Base-by-base conservation (phyloP, 1,139 yeast species). In the Saccharomyces pastorianus region DNA sequence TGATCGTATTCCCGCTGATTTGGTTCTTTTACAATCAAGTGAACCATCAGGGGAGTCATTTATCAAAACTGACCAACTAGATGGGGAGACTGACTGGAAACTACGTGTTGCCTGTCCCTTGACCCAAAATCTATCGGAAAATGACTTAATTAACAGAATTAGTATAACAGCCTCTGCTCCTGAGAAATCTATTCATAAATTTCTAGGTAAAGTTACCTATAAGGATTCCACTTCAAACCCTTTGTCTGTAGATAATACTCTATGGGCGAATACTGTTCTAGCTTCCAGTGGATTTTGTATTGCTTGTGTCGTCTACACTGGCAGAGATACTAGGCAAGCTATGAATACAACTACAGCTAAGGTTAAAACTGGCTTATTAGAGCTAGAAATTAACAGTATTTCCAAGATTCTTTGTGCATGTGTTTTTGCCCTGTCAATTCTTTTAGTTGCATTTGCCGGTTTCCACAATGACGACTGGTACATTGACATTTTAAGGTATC, bases 51-150 rank as follows among this genome's bases (percentile, higher is more conserved):
- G 98, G 5, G 99, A 93, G 68, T 81, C 93, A 1, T 95, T 95
- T 65, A 88, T 95, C 60, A 87, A 95, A 64, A 95, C 99, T 0
- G 99, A 95, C 73, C 99, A 95, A 70, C 76, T 95, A 53, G 99
- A 95, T 70, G 99, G 99, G 64, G 99, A 95, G 69, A 95, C 99
- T 8, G 99, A 95, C 72, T 95, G 99, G 99, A 95, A 95, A 69
- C 76, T 95, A 55, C 76, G 96, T 62, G 74, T 88, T 32, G 95
- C 97, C 0, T 78, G 83, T 53, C 79, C 83, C 8, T 67, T 83
- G 29, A 88, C 97, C 0, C 98, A 93, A 70, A 64, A 68, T 17
- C 64, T 82, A 50, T 66, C 81, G 0, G 71, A 73, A 28, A 75
- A 73, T 44, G 80, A 78, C 49, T 61, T 78, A 26, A 69, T 76